phyloP scores from a whole-genome alignment of 345 rosid genomes.

The Bruguiera gymnorhiza region DNA sequence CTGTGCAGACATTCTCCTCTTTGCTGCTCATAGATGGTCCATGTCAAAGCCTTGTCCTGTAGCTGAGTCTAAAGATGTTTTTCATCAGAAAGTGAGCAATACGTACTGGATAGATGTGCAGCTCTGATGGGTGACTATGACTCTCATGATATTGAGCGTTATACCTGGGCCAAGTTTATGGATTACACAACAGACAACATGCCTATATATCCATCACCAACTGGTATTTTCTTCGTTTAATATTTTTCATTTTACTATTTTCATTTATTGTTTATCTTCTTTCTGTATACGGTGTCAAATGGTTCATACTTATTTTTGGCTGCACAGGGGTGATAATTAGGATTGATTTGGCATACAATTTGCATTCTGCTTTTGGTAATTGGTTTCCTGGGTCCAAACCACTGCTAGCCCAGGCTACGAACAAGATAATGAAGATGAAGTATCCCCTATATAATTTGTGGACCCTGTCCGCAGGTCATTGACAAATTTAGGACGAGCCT shows the following conservation, averaged over 20 bases:
- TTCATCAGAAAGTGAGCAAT: constrained; percentile 97
- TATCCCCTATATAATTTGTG: background rate
- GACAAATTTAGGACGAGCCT: background rate
- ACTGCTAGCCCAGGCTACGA: constrained; percentile 95
- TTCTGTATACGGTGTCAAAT: too few species aligned
- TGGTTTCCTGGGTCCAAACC: constrained; percentile 99
- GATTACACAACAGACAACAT: constrained; percentile 99
- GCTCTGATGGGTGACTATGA: constrained; percentile 99
- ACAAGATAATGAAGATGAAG: constrained; percentile 95
- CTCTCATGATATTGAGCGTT: constrained; percentile 97
- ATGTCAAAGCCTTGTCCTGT: constrained; percentile 99
- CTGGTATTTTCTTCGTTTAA: constrained; percentile 44
- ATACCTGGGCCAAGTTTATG: constrained; percentile 98
- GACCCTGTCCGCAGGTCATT: background rate
- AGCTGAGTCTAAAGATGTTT: constrained; percentile 96
- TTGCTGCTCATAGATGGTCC: constrained; percentile 99
- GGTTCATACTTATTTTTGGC: background rate
- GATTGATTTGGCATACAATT: constrained; percentile 88
- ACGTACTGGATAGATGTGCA: constrained; percentile 99
- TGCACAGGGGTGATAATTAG: constrained; percentile 96
- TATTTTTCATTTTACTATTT: background rate
- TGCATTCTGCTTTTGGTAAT: constrained; percentile 98
- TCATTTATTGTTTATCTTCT: background rate
- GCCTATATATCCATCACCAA: constrained; percentile 99
- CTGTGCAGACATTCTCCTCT: constrained; percentile 97